Base-by-base conservation (phyloP, 805 yeast species). In the Cyberlindnera amylophila region DNA sequence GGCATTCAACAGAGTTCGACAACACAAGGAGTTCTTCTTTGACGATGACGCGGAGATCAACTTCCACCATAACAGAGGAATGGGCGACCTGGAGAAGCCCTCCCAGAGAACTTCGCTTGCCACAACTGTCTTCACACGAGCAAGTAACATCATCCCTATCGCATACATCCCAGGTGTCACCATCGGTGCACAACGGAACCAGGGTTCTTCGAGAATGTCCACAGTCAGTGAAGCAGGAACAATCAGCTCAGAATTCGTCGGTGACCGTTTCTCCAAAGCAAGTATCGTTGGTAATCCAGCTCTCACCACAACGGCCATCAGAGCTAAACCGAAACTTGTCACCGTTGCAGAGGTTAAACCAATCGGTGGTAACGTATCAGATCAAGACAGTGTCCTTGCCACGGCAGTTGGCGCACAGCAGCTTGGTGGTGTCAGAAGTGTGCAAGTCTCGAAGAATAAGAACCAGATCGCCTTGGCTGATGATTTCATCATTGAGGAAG, bases 91-190 rank as follows among this genome's bases (percentile, higher is more conserved):
- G 39, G 58, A 55, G 12, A 61, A 66, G 32, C 51, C 34, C 42
- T 54, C 58, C 3, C 42, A 52, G 23, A 48, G 62, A 42, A 46
- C 52, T 12, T 53, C 65, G 35, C 50, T 69, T 26, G 84, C 90
- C 8, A 75, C 85, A 24, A 76, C 89, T 6, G 76, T 82, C 12
- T 70, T 82, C 36, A 82, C 93, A 10, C 79, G 83, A 53, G 95
- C 95, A 4, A 85, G 95, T 12, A 89, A 90, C 62, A 81, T 90
- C 50, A 74, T 90, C 47, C 96, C 96, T 15, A 83, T 91, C 44
- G 96, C 96, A 3, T 90, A 89, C 59, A 86, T 90, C 46, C 98
- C 97, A 0, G 97, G 97, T 29, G 96, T 89, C 34, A 86, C 89
- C 4, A 77, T 79, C 17, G 69, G 82, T 19, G 72, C 47, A 10